Evolutionary conservation across 176 grass and related monocot genomes (phyloP).

Genomic region (Calamus simplicifolius): DNA sequence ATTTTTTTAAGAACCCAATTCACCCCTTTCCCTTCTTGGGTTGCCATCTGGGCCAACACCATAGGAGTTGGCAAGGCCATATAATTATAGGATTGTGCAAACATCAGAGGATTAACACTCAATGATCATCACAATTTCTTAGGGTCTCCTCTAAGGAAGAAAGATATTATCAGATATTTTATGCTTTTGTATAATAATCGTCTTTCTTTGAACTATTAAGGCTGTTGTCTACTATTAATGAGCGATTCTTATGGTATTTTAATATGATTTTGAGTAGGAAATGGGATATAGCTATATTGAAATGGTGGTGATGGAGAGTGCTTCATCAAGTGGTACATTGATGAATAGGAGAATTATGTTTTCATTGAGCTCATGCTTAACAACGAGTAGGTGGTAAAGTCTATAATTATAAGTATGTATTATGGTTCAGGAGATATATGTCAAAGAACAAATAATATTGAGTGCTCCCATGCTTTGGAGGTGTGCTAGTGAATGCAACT

Average conservation of each 20-base stretch:
- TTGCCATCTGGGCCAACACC: too few relatives aligned
- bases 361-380: too few relatives aligned
- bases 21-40: too few relatives aligned
- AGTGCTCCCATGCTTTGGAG: too few relatives aligned
- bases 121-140: slow-evolving; percentile 63
- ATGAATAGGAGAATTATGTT: too few relatives aligned
- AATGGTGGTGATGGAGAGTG: slow-evolving; percentile 22
- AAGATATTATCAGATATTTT: slow-evolving; percentile 57
- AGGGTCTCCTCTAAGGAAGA: slow-evolving; percentile 27
- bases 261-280: slow-evolving; percentile 11
- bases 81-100: not conserved
- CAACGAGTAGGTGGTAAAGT: not conserved
- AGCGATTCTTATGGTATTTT: not conserved
- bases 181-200: slow-evolving; percentile 22
- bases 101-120: slow-evolving; percentile 47
- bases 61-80: slow-evolving; percentile 13
- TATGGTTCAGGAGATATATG: too few relatives aligned
- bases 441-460: too few relatives aligned
- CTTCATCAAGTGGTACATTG: too few relatives aligned
- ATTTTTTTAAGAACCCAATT: too few relatives aligned
- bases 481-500: too few relatives aligned
- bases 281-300: slow-evolving; percentile 27
- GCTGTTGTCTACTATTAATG: not conserved
- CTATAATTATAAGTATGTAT: too few relatives aligned
- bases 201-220: not conserved